Percentiles rank a stretch among this genome's conserved stretches.
phyloP scores from a whole-genome alignment of 179 eudicot species.

The Gypsophila paniculata region DNA sequence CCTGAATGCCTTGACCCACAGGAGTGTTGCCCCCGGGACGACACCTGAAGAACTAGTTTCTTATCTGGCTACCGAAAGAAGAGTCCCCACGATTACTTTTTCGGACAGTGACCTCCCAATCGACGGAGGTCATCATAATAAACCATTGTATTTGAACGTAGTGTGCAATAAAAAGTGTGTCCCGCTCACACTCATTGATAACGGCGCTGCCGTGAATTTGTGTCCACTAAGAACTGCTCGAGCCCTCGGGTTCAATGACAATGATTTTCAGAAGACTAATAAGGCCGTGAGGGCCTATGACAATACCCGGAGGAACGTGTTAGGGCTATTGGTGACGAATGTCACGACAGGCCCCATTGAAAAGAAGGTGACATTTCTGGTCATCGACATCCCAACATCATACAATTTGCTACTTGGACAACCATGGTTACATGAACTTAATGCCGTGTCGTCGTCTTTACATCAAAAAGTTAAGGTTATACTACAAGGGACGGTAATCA shows the following conservation, averaged over 20 bases:
- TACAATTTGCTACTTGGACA: no score
- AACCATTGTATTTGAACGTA: background rate
- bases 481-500: no score
- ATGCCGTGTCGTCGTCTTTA: no score
- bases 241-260: background rate
- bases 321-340: background rate
- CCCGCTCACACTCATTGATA: background rate
- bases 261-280: background rate
- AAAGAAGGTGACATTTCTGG: background rate
- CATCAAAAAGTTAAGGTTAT: no score
- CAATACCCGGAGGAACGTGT: background rate
- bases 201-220: background rate
- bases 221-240: background rate
- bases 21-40: background rate
- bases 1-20: background rate
- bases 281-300: background rate
- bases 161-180: background rate
- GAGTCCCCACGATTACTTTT: background rate
- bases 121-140: background rate
- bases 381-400: background rate
- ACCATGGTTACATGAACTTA: no score
- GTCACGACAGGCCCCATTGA: background rate
- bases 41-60: background rate
- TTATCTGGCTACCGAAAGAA: background rate
- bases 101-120: background rate